These are phyloP conservation scores for Zygnema circumcarinatum DNA, from an alignment of 139 green algal genomes.

Conservation along the genomic window DNA sequence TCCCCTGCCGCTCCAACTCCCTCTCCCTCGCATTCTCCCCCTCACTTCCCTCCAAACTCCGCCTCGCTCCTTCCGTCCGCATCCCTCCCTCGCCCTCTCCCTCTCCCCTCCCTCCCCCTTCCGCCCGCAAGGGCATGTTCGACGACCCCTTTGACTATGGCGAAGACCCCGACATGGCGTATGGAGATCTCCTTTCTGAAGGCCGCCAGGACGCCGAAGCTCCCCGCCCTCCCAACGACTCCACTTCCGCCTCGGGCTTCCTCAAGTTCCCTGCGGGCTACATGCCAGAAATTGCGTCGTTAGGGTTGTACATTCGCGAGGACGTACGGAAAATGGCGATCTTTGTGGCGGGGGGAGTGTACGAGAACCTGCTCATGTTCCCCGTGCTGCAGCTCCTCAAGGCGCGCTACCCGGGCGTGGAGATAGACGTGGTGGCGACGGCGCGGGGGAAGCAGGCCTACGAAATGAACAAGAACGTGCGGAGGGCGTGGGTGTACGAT, in stretches of 20 bases:
- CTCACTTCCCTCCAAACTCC: neutral
- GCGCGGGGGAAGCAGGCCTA: conserved; percentile 56
- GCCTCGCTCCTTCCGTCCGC: neutral
- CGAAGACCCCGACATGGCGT: conserved; percentile 44
- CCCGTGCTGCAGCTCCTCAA: conserved; percentile 55
- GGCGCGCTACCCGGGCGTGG: conserved; percentile 47
- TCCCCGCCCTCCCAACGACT: conserved; percentile 40
- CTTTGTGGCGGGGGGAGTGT: conserved; percentile 52
- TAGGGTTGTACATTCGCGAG: conserved; percentile 50
- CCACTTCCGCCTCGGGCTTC: neutral
- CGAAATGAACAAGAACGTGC: conserved; percentile 61
- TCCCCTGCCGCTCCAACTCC: neutral
- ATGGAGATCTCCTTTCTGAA: conserved; percentile 46
- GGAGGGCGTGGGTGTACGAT: conserved; percentile 42
- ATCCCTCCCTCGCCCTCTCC: neutral
- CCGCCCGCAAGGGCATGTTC: conserved; percentile 31
- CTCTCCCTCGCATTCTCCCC: neutral
- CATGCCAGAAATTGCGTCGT: conserved; percentile 49
- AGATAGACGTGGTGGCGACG: conserved; percentile 50
- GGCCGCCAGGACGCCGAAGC: conserved; percentile 38
- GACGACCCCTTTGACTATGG: conserved; percentile 52
- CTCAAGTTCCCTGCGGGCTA: conserved; percentile 33
- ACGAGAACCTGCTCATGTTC: conserved; percentile 62
- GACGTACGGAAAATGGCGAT: conserved; percentile 28
- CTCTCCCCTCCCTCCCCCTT: neutral